These are phyloP conservation scores for Tagetes erecta DNA, from an alignment of 129 eudicot genomes.

Conservation along the genomic window DNA sequence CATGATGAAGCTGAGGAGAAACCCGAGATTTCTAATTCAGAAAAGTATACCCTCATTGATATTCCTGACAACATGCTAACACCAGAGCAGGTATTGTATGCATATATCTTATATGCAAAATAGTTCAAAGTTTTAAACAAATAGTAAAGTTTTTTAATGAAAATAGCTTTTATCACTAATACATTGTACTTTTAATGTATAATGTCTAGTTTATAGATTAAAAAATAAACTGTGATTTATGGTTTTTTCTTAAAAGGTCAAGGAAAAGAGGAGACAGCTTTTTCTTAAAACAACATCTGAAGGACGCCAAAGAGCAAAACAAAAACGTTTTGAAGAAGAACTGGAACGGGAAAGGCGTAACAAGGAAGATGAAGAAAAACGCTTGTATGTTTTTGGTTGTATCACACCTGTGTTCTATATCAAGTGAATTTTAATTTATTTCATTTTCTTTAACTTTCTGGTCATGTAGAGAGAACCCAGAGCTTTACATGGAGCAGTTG, in stretches of 20 bases:
- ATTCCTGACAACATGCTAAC: constrained; percentile 82
- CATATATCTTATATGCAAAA: neutral
- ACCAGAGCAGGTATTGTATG: constrained; percentile 71
- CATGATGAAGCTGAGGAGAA: constrained; percentile 77
- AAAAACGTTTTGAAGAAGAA: constrained; percentile 86
- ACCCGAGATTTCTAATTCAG: constrained; percentile 53
- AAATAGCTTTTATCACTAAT: no score
- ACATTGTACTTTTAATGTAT: neutral
- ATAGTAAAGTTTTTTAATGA: neutral
- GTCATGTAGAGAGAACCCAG: constrained; percentile 77
- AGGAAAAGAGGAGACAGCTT: constrained; percentile 86
- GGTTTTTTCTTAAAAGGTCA: constrained; percentile 48
- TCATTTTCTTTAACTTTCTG: neutral
- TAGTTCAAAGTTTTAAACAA: neutral
- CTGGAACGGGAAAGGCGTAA: constrained; percentile 71
- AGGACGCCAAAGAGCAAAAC: constrained; percentile 96
- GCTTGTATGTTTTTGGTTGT: constrained; percentile 51
- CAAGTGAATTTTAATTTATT: neutral
- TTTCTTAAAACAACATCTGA: constrained; percentile 95
- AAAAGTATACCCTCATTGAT: constrained; percentile 74
- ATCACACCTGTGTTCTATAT: neutral
- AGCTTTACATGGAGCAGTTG: constrained; percentile 78
- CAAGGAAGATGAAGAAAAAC: constrained; percentile 88
- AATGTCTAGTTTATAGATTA: neutral
- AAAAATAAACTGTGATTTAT: neutral